Base-by-base conservation (phyloP, 1,284 basidiomycete species). In the Trametes hirsuta region DNA sequence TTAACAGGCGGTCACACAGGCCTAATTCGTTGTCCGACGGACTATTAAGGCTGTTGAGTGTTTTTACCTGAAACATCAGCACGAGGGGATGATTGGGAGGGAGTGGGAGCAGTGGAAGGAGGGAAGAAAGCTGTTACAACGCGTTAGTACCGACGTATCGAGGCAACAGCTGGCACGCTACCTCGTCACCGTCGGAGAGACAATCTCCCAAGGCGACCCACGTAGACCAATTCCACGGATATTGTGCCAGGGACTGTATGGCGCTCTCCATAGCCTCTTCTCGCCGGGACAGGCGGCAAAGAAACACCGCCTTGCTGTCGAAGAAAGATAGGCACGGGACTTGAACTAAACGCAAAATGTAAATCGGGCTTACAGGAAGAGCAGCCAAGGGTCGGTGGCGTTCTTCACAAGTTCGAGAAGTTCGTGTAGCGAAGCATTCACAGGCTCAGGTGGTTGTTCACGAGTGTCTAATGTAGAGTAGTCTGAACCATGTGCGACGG, bases 221-320 rank as follows among this genome's bases (percentile, higher is more conserved):
- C 4, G 90, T 83, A 25, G 93, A 93, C 97, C 97, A 99, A 72
- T 98, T 98, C 89, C 95, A 99, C 8, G 94, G 90, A 70, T 91
- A 94, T 3, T 82, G 80, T 50, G 84, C 82, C 49, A 98, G 88
- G 6, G 94, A 96, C 36, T 86, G 75, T 18, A 98, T 78, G 8
- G 89, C 84, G 65, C 82, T 86, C 70, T 95, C 94, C 37, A 97
- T 91, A 0, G 97, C 95, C 71, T 94, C 92, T 63, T 93, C 88
- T 44, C 93, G 84, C 64, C 90, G 82, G 48, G 86, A 86, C 55
- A 96, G 77, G 14, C 93, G 87, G 54, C 86, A 87, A 50, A 95
- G 83, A 64, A 97, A 87, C 9, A 97, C 74, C 0, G 90, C 90
- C 71, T 94, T 91, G 56, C 91, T 94, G 66, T 58, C 48, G 35